Percentiles rank a stretch among this genome's conserved stretches.
Evolutionary conservation across 495 filamentous ascomycete species (phyloP).

Genomic region (Neurospora pannonica): DNA sequence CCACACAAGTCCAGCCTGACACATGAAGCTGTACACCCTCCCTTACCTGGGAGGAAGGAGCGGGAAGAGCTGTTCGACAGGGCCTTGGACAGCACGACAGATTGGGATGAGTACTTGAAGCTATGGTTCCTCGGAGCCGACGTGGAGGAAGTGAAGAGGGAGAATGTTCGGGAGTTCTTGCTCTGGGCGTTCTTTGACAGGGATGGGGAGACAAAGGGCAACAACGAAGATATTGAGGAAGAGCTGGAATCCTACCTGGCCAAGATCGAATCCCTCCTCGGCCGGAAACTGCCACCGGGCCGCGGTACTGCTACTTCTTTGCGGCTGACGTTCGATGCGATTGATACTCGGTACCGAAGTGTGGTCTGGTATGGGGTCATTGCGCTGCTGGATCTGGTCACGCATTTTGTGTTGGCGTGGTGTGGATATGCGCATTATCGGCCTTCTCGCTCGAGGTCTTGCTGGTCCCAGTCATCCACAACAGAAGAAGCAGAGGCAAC

Average conservation of each 20-base stretch:
- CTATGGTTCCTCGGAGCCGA: conserved; percentile 58
- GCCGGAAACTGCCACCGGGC: conserved; percentile 38
- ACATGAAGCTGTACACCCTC: conserved; percentile 43
- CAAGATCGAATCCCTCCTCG: conserved; percentile 39
- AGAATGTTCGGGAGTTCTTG: conserved; percentile 57
- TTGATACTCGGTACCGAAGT: conserved; percentile 51
- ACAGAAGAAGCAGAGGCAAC: neutral
- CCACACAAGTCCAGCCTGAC: conserved; percentile 43
- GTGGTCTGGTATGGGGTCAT: conserved; percentile 52
- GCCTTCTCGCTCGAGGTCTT: conserved; percentile 21
- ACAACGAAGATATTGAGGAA: conserved; percentile 30
- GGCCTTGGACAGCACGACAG: conserved; percentile 44
- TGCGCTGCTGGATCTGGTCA: conserved; percentile 24
- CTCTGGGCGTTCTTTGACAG: conserved; percentile 54
- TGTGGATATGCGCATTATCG: conserved; percentile 41
- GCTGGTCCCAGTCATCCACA: neutral
- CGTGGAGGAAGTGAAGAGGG: conserved; percentile 47
- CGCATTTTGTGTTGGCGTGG: conserved; percentile 29
- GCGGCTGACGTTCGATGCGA: conserved; percentile 54
- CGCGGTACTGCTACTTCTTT: conserved; percentile 44
- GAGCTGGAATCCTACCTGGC: conserved; percentile 51
- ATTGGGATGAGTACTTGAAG: conserved; percentile 46
- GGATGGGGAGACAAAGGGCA: conserved; percentile 19
- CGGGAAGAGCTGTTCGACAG: conserved; percentile 43
- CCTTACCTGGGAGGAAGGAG: conserved; percentile 27